phyloP scores from a whole-genome alignment of 2,329 filamentous ascomycete genomes.

The Cercospora zeae-maydis region DNA sequence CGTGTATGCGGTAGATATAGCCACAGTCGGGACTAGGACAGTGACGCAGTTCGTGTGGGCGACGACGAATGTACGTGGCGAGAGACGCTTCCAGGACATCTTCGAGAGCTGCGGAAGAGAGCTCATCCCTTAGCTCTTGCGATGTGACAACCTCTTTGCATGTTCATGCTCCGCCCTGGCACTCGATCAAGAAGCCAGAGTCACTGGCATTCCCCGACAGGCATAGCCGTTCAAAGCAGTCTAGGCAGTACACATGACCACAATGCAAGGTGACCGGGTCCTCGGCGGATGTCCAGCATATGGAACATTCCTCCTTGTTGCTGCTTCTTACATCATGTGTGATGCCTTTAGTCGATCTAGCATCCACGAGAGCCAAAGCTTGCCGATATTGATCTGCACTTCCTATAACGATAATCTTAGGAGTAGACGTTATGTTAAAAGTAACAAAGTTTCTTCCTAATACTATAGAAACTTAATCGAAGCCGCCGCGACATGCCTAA shows the following conservation, averaged over 20 bases:
- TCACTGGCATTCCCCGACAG: background rate
- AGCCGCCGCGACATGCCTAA: background rate
- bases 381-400: background rate
- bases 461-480: background rate
- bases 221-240: background rate
- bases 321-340: background rate
- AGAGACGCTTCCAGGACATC: background rate
- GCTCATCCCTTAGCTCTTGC: background rate
- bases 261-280: background rate
- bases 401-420: background rate
- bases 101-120: background rate
- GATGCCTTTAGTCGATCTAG: background rate
- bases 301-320: background rate
- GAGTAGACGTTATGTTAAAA: background rate
- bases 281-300: background rate
- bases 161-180: background rate
- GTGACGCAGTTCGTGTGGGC: background rate
- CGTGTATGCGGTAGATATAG: background rate
- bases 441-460: background rate
- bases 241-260: background rate
- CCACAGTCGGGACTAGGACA: background rate
- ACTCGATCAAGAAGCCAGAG: background rate
- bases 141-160: background rate
- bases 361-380: background rate
- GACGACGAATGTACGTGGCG: background rate